Percentiles rank a stretch among this genome's conserved stretches.
phyloP scores from a whole-genome alignment of 345 rosid genomes.

The Bruguiera parviflora region DNA sequence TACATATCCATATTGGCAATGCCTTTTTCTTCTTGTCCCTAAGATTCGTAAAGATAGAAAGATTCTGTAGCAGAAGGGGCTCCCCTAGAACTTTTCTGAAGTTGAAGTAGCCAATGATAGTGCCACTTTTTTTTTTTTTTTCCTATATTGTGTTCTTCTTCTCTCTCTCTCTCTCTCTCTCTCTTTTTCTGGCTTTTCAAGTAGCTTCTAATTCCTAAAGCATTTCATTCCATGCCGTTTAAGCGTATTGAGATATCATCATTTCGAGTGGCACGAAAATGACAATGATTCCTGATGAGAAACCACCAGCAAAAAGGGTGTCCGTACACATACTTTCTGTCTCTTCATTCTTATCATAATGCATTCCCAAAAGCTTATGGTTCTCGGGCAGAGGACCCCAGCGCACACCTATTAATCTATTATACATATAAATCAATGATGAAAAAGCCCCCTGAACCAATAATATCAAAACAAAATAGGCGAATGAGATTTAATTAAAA shows the following conservation, averaged over 20 bases:
- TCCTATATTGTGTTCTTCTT: background rate
- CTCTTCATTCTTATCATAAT: background rate
- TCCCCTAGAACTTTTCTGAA: background rate
- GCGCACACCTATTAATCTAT: too few species aligned
- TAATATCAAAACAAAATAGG: too few species aligned
- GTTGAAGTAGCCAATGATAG: conserved; percentile 1
- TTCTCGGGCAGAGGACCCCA: too few species aligned
- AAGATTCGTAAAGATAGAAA: background rate
- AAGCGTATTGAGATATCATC: conserved; percentile 17
- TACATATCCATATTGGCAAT: background rate
- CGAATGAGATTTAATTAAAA: too few species aligned
- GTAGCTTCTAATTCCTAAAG: conserved; percentile 4
- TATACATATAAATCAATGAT: too few species aligned
- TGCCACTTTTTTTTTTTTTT: background rate
- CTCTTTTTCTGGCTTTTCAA: background rate
- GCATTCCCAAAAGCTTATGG: background rate
- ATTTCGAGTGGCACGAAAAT: conserved; percentile 7
- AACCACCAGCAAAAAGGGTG: background rate
- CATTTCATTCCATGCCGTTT: background rate
- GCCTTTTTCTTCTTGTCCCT: background rate
- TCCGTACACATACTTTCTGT: background rate
- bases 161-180: background rate
- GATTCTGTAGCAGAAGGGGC: background rate
- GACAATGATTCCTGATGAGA: conserved; percentile 8
- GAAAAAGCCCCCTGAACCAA: too few species aligned